A percentile compares a stretch with the other conserved stretches of the same genome.
phyloP scores from a whole-genome alignment of 2,329 filamentous ascomycete genomes.

The Cordyceps cicadae region DNA sequence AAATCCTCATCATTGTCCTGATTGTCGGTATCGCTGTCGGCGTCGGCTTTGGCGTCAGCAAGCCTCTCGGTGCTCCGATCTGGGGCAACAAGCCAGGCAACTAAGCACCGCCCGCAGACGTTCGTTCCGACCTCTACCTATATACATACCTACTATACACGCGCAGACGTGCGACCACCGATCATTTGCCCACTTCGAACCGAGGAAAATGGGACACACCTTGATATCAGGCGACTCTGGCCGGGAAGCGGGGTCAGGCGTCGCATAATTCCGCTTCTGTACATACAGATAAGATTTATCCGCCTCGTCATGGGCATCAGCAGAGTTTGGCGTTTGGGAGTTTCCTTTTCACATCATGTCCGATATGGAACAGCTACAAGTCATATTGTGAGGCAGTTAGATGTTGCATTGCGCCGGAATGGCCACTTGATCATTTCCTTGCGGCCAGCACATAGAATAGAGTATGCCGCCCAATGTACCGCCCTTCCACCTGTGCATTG shows the following conservation, averaged over 20 bases:
- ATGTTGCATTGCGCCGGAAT: neutral
- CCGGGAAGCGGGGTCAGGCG: constrained; percentile 8
- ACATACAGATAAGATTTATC: constrained; percentile 7
- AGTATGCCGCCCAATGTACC: neutral
- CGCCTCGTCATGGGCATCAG: neutral
- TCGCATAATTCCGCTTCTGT: constrained; percentile 9
- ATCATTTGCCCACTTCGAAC: neutral
- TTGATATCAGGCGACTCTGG: constrained; percentile 3
- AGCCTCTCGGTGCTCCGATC: constrained; percentile 49
- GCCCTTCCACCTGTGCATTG: neutral
- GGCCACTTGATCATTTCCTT: neutral
- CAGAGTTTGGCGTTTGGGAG: constrained; percentile 21
- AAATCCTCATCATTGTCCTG: constrained; percentile 44
- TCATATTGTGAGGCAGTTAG: constrained; percentile 9
- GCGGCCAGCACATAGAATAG: constrained; percentile 9
- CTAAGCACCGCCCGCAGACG: neutral
- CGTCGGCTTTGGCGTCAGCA: constrained; percentile 54
- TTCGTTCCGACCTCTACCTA: neutral
- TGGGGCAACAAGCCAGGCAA: constrained; percentile 35
- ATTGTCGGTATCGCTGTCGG: constrained; percentile 46
- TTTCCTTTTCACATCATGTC: constrained; percentile 15
- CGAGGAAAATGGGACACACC: neutral
- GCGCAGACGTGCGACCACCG: neutral
- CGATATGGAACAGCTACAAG: constrained; percentile 9
- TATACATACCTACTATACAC: neutral